phyloP scores from a whole-genome alignment of 1,139 yeast species.

The Geotrichum fermentans region DNA sequence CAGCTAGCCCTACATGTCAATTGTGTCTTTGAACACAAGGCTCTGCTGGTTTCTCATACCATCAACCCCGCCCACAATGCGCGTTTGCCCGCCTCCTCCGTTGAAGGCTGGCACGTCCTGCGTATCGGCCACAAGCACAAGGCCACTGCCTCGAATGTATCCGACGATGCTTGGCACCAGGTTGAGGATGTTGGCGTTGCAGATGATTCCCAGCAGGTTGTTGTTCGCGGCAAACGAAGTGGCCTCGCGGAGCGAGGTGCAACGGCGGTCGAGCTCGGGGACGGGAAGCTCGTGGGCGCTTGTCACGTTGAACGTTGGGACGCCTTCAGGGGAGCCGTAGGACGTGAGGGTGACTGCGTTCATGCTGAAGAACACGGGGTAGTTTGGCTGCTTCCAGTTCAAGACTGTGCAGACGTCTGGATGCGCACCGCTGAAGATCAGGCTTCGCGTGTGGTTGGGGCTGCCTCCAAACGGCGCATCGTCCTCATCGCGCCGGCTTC shows the following conservation, averaged over 20 bases:
- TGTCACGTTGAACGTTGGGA: conserved; percentile 23
- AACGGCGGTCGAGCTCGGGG: conserved; percentile 40
- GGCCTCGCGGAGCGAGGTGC: conserved; percentile 57
- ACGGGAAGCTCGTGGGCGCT: conserved; percentile 38
- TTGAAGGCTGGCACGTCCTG: conserved; percentile 27
- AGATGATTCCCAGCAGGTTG: conserved; percentile 77
- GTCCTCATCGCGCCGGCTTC: conserved; percentile 23
- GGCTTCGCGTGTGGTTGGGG: conserved; percentile 45
- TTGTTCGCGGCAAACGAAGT: conserved; percentile 71
- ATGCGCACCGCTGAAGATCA: conserved; percentile 80
- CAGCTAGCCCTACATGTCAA: conserved; percentile 61
- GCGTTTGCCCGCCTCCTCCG: conserved; percentile 24
- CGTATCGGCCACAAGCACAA: conserved; percentile 65
- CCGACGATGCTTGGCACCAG: conserved; percentile 74
- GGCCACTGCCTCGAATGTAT: conserved; percentile 72
- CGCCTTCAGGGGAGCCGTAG: conserved; percentile 34
- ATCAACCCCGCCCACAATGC: conserved; percentile 51
- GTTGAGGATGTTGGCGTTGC: conserved; percentile 63
- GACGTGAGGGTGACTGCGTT: conserved; percentile 35
- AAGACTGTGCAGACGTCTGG: conserved; percentile 84
- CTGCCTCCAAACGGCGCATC: conserved; percentile 23
- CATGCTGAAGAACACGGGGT: conserved; percentile 85
- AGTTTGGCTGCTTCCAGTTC: conserved; percentile 98
- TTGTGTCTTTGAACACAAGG: conserved; percentile 64
- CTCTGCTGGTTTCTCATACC: conserved; percentile 67